phyloP scores from a whole-genome alignment of 2,329 filamentous ascomycete genomes.

The Chaetomiaceae sp. region DNA sequence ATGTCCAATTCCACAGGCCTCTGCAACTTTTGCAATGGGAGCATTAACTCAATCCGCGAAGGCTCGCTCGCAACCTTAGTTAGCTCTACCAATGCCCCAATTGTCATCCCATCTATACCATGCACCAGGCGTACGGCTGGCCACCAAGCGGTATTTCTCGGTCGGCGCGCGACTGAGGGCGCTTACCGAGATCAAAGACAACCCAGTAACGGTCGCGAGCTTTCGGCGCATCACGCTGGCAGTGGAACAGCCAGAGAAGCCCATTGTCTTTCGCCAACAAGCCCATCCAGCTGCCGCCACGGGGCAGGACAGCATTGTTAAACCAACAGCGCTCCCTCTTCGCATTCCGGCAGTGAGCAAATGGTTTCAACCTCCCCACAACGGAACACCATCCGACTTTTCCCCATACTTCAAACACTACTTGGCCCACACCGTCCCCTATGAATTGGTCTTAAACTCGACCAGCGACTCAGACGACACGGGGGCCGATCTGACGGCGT shows the following conservation, averaged over 20 bases:
- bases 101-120: too few relatives aligned
- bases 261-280: conserved; percentile 42
- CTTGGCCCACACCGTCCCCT: conserved; percentile 35
- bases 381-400: conserved; percentile 7
- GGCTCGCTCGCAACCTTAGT: too few relatives aligned
- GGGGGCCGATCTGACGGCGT: neutral
- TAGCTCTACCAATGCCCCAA: too few relatives aligned
- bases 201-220: conserved; percentile 17
- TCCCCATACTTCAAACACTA: conserved; percentile 33
- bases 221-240: conserved; percentile 54
- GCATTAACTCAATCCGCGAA: too few relatives aligned
- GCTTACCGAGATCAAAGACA: neutral
- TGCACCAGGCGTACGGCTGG: neutral
- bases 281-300: too few relatives aligned
- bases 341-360: conserved; percentile 40
- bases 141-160: neutral
- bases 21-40: too few relatives aligned
- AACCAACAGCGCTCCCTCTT: neutral
- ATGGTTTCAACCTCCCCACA: conserved; percentile 50
- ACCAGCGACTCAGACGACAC: neutral
- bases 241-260: conserved; percentile 35
- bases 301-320: neutral
- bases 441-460: conserved; percentile 33
- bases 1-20: too few relatives aligned
- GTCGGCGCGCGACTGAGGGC: neutral